phyloP scores from a whole-genome alignment of 2,329 filamentous ascomycete species.

The Xylaria sp. region DNA sequence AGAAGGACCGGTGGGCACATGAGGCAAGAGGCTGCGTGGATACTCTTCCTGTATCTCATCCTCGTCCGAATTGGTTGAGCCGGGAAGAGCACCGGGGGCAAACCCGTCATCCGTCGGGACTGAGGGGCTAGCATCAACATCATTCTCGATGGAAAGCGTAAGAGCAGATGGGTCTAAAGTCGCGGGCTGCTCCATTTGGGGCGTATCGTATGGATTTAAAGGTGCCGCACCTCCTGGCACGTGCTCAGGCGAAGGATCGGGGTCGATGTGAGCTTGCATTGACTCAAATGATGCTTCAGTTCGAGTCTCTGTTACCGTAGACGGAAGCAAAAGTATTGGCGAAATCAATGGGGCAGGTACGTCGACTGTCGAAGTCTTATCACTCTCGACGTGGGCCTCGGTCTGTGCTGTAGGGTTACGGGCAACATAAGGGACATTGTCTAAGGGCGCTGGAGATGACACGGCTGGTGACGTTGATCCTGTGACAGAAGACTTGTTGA shows the following conservation, averaged over 20 bases:
- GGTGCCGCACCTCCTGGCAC: constrained; percentile 25
- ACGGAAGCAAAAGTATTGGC: constrained; percentile 30
- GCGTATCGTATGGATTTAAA: constrained; percentile 31
- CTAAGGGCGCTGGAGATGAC: constrained; percentile 17
- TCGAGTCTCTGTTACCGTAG: constrained; percentile 24
- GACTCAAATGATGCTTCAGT: constrained; percentile 23
- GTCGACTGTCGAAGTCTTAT: neutral
- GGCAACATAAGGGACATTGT: neutral
- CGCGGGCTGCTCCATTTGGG: constrained; percentile 42
- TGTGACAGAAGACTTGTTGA: constrained; percentile 25
- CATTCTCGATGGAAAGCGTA: constrained; percentile 48
- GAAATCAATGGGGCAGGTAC: constrained; percentile 14
- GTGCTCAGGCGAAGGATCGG: constrained; percentile 12
- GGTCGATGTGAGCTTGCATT: neutral
- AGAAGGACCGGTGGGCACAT: constrained; percentile 47
- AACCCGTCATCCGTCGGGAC: constrained; percentile 43
- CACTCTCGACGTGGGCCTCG: constrained; percentile 11
- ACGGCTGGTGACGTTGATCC: constrained; percentile 20
- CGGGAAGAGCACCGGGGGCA: constrained; percentile 28
- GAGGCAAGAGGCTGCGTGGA: constrained; percentile 42
- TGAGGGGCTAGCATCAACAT: constrained; percentile 44
- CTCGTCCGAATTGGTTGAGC: constrained; percentile 24
- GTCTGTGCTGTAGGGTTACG: constrained; percentile 22
- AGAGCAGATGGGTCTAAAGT: constrained; percentile 47
- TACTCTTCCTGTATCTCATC: constrained; percentile 39